These are phyloP conservation scores for Isoetes taiwanensis DNA, from an alignment of 75 land plant species.

Conservation along the genomic window DNA sequence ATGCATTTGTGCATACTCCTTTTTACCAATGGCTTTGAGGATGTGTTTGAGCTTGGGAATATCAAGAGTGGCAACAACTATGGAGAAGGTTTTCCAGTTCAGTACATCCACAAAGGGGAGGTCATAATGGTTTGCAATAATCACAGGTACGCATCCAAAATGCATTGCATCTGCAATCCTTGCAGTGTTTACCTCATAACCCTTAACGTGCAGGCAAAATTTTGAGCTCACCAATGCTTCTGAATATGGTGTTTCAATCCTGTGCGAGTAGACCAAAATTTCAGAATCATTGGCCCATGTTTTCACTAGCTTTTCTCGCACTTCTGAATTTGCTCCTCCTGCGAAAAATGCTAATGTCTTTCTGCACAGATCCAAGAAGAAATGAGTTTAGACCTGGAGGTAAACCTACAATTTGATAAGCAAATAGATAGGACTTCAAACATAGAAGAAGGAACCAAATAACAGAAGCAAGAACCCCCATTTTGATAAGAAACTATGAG, in stretches of 20 bases:
- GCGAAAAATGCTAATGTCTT: constrained; percentile 53
- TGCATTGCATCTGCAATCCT: constrained; percentile 48
- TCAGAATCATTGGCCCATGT: constrained; percentile 48
- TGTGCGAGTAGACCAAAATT: constrained; percentile 26
- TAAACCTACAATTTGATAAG: too few relatives aligned
- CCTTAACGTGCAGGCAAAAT: constrained; percentile 74
- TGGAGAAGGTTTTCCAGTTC: constrained; percentile 55
- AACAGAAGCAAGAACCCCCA: too few relatives aligned
- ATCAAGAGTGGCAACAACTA: constrained; percentile 41
- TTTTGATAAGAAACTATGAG: too few relatives aligned
- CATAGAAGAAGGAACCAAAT: too few relatives aligned
- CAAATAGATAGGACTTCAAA: too few relatives aligned
- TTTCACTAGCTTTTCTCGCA: constrained; percentile 31
- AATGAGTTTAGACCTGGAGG: too few relatives aligned
- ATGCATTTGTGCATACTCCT: constrained; percentile 32
- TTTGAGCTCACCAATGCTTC: constrained; percentile 44
- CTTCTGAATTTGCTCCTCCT: constrained; percentile 42
- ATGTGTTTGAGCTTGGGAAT: constrained; percentile 49
- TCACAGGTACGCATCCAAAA: constrained; percentile 64
- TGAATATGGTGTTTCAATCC: constrained; percentile 30
- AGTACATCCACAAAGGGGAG: constrained; percentile 57
- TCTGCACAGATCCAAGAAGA: too few relatives aligned
- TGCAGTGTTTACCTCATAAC: constrained; percentile 71
- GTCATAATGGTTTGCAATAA: constrained; percentile 58
- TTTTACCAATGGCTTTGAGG: constrained; percentile 22